A percentile compares a stretch with the other conserved stretches of the same genome.
Conservation (phyloP, 768 basidiomycete species). For the Phaffia australis region DNA sequence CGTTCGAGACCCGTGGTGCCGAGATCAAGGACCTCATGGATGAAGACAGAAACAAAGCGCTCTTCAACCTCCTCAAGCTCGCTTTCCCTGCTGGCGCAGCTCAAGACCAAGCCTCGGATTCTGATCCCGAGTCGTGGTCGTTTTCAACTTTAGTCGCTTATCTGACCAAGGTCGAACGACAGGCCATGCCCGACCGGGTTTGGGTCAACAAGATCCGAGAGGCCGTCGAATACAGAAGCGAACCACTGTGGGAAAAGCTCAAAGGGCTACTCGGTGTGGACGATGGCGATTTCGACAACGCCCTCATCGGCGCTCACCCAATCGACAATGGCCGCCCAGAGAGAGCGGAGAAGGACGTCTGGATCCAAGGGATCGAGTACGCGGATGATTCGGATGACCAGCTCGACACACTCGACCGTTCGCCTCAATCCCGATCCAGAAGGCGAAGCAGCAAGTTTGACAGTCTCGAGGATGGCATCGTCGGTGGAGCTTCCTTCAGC, state of each 20-base stretch:
- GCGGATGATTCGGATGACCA: conserved; percentile 5
- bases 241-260: conserved; percentile 25
- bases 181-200: not conserved
- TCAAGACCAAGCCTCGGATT: not conserved
- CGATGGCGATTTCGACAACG: conserved; percentile 15
- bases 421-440: not conserved
- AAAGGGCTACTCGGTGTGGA: conserved; percentile 24
- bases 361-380: conserved; percentile 21
- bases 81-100: conserved; percentile 1
- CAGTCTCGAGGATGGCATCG: not conserved
- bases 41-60: conserved; percentile 5
- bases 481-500: conserved; percentile 12
- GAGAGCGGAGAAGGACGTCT: not conserved
- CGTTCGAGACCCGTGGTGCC: conserved; percentile 19
- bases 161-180: conserved; percentile 4
- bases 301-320: not conserved
- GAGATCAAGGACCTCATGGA: conserved; percentile 18
- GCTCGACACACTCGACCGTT: no score
- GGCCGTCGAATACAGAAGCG: conserved; percentile 14
- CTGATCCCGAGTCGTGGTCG: conserved; percentile 12
- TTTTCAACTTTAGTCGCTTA: not conserved
- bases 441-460: not conserved
- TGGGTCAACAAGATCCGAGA: conserved; percentile 13
- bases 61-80: conserved; percentile 24
- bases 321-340: not conserved